Evolutionary conservation across 441 rosid species (phyloP).

Genomic region (Populus hybrid): DNA sequence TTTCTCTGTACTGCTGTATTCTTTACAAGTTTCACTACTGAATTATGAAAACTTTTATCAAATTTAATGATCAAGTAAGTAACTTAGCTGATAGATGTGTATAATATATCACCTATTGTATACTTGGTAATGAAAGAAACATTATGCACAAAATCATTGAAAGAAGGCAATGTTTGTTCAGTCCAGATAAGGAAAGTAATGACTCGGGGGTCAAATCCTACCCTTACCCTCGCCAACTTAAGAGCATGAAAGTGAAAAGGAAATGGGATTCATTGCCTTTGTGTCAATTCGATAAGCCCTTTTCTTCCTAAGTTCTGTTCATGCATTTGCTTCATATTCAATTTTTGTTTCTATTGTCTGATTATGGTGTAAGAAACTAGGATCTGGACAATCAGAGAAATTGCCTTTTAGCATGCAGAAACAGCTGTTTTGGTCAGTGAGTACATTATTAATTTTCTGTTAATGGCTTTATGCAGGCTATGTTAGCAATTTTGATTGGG

Average conservation of each 20-base stretch:
- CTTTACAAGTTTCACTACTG: not conserved
- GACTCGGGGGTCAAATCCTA: too few relatives aligned
- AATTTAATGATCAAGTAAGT: conserved; percentile 1
- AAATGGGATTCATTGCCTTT: too few relatives aligned
- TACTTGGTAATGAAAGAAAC: too few relatives aligned
- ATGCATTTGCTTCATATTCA: too few relatives aligned
- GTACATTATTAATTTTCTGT: conserved; percentile 1
- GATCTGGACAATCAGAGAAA: not conserved
- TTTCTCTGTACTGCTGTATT: not conserved
- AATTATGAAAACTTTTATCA: not conserved
- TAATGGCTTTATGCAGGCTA: conserved; percentile 54
- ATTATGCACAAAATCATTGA: too few relatives aligned
- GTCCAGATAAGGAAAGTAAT: too few relatives aligned
- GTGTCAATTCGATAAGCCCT: too few relatives aligned
- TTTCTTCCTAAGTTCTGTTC: too few relatives aligned
- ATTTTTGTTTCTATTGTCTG: too few relatives aligned
- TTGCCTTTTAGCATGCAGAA: not conserved
- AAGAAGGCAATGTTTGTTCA: too few relatives aligned
- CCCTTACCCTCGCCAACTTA: not conserved
- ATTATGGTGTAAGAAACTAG: not conserved
- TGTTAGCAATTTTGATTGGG: conserved; percentile 91
- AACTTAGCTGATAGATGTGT: too few relatives aligned
- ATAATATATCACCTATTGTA: too few relatives aligned
- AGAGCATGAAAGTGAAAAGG: not conserved
- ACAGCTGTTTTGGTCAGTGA: conserved; percentile 13